Evolutionary conservation across 75 land plant genomes (phyloP).

Genomic region (Picea glauca): DNA sequence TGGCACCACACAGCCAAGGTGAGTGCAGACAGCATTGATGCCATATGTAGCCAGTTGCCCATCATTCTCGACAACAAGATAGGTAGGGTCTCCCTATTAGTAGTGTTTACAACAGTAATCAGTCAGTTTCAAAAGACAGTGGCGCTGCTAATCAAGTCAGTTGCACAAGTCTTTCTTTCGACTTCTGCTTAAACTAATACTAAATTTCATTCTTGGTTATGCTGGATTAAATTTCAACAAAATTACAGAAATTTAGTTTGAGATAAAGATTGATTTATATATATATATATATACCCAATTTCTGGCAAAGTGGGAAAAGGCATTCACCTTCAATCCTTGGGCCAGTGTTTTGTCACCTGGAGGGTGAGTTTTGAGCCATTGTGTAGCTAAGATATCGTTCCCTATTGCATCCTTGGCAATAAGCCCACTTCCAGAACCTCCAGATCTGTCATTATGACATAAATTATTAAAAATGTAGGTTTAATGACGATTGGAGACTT

Average conservation of each 20-base stretch:
- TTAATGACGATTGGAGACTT: no score
- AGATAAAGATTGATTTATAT: no score
- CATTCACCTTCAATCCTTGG: slow-evolving; percentile 85
- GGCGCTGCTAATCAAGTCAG: background rate
- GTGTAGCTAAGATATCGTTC: slow-evolving; percentile 68
- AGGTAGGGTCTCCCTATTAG: slow-evolving; percentile 95
- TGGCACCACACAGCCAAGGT: slow-evolving; percentile 98
- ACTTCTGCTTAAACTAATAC: no score
- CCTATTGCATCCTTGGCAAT: slow-evolving; percentile 94
- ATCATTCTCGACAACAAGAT: slow-evolving; percentile 94
- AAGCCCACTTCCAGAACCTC: slow-evolving; percentile 68
- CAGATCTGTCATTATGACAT: slow-evolving; percentile 31
- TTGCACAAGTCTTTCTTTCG: no score
- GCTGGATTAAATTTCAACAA: no score
- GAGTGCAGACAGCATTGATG: slow-evolving; percentile 96
- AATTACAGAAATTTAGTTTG: no score
- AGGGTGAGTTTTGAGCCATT: slow-evolving; percentile 83
- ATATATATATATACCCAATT: no score
- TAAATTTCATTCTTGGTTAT: no score
- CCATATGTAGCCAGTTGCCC: slow-evolving; percentile 88
- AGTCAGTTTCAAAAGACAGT: no score
- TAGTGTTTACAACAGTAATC: background rate
- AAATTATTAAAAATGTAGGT: background rate
- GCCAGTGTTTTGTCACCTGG: slow-evolving; percentile 87
- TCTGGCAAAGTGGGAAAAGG: background rate